A percentile compares a stretch with the other conserved stretches of the same genome.
These are phyloP conservation scores for Loxodes magnus DNA, from an alignment of 73 alveolate species.

Conservation along the genomic window DNA sequence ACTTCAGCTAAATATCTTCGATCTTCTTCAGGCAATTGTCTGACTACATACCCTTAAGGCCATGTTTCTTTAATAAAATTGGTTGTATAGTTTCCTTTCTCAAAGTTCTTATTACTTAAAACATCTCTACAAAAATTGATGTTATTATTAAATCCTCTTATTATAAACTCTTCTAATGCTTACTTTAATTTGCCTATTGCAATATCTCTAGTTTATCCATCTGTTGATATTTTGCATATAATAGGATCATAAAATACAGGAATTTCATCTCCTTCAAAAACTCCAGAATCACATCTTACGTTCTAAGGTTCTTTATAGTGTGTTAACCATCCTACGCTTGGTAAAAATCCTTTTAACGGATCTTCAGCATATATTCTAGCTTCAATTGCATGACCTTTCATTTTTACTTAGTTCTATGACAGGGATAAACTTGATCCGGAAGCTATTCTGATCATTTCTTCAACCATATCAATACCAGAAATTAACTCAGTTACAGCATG, in stretches of 20 bases:
- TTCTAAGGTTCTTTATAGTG: constrained; percentile 58
- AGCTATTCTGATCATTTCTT: constrained; percentile 79
- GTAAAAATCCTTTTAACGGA: constrained; percentile 71
- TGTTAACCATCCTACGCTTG: constrained; percentile 60
- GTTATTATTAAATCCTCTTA: constrained; percentile 71
- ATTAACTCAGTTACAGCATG: constrained; percentile 77
- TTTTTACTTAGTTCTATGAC: constrained; percentile 43
- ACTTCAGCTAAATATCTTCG: not conserved
- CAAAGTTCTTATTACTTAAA: constrained; percentile 45
- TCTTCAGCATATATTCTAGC: constrained; percentile 85
- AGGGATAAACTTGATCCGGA: constrained; percentile 55
- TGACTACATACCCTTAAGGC: constrained; percentile 20
- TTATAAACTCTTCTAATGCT: constrained; percentile 58
- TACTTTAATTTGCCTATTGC: constrained; percentile 49
- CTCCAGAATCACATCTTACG: constrained; percentile 83
- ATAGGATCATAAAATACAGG: constrained; percentile 78
- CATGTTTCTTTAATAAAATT: constrained; percentile 43
- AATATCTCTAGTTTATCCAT: constrained; percentile 54
- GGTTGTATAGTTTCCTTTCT: constrained; percentile 50
- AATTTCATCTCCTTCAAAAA: constrained; percentile 73
- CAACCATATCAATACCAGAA: constrained; percentile 42
- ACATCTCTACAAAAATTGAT: constrained; percentile 55
- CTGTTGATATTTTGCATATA: constrained; percentile 64
- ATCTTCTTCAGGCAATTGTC: not conserved
- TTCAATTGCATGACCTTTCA: constrained; percentile 75